Percentiles rank a stretch among this genome's conserved stretches.
Evolutionary conservation across 1,284 basidiomycete genomes (phyloP).

Genomic region (Heterobasidion annosum): DNA sequence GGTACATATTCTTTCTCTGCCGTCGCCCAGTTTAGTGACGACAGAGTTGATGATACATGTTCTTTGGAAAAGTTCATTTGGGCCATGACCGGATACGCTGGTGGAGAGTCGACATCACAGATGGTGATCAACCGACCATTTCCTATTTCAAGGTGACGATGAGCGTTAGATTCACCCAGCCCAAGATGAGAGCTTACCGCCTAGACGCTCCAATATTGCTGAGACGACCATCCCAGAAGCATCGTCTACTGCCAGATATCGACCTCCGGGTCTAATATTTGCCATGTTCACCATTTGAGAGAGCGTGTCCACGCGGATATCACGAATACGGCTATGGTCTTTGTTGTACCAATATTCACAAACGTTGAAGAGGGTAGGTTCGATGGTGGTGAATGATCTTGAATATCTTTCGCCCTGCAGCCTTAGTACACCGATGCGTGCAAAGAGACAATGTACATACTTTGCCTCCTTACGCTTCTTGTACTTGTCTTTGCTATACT

Average conservation of each 20-base stretch:
- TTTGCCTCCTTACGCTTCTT: conserved; percentile 92
- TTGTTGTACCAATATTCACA: conserved; percentile 86
- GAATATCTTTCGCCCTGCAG: conserved; percentile 53
- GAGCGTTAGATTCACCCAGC: background rate
- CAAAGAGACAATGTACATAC: conserved; percentile 32
- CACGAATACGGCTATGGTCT: conserved; percentile 73
- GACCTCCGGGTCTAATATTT: conserved; percentile 80
- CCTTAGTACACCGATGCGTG: conserved; percentile 4
- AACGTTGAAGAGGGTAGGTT: conserved; percentile 84
- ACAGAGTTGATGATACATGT: conserved; percentile 44
- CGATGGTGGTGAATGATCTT: conserved; percentile 82
- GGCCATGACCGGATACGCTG: conserved; percentile 79
- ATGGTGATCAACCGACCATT: conserved; percentile 79
- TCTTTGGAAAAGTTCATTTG: conserved; percentile 82
- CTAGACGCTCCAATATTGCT: conserved; percentile 79
- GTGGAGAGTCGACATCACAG: conserved; percentile 89
- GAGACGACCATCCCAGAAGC: conserved; percentile 87
- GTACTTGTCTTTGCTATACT: conserved; percentile 97
- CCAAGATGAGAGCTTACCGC: conserved; percentile 39
- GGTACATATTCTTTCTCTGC: conserved; percentile 73
- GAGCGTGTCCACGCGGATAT: conserved; percentile 83
- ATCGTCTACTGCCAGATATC: conserved; percentile 89
- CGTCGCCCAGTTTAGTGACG: conserved; percentile 88
- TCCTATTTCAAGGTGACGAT: conserved; percentile 30
- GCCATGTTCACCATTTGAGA: conserved; percentile 82